Conservation (phyloP, 768 basidiomycete species). For the Dioszegia hungarica region DNA sequence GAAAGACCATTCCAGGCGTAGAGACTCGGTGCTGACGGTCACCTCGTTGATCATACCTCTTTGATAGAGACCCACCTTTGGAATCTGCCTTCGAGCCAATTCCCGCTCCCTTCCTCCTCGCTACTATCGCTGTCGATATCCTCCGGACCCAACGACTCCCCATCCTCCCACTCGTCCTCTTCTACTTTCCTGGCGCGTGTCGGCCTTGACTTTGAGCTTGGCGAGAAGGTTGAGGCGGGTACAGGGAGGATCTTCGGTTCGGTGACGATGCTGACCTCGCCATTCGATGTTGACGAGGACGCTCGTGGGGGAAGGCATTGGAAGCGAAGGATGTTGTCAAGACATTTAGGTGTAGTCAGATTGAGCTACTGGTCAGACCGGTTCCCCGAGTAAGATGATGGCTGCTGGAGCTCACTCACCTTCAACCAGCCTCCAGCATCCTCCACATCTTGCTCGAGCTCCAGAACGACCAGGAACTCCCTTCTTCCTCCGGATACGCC, state of each 20-base stretch:
- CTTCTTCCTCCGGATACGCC: constrained; percentile 4
- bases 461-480: constrained; percentile 31
- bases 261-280: constrained; percentile 31
- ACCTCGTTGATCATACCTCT: background rate
- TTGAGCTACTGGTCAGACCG: constrained; percentile 21
- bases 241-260: constrained; percentile 37
- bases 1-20: constrained; percentile 36
- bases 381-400: too few relatives aligned
- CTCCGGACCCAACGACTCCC: constrained; percentile 21
- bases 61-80: constrained; percentile 26
- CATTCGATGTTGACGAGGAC: constrained; percentile 4
- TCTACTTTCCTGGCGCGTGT: background rate
- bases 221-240: constrained; percentile 11
- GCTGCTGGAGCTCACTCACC: constrained; percentile 4
- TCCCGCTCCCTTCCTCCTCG: constrained; percentile 13
- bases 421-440: constrained; percentile 9
- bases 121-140: constrained; percentile 12
- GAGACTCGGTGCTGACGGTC: constrained; percentile 20
- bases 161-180: constrained; percentile 34
- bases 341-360: constrained; percentile 29
- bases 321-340: constrained; percentile 33
- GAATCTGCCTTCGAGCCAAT: constrained; percentile 37
- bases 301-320: constrained; percentile 20
- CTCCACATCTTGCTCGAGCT: constrained; percentile 18
- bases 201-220: background rate